These are phyloP conservation scores for Ustilago trichophora DNA, from an alignment of 1,284 basidiomycete species.

Conservation along the genomic window DNA sequence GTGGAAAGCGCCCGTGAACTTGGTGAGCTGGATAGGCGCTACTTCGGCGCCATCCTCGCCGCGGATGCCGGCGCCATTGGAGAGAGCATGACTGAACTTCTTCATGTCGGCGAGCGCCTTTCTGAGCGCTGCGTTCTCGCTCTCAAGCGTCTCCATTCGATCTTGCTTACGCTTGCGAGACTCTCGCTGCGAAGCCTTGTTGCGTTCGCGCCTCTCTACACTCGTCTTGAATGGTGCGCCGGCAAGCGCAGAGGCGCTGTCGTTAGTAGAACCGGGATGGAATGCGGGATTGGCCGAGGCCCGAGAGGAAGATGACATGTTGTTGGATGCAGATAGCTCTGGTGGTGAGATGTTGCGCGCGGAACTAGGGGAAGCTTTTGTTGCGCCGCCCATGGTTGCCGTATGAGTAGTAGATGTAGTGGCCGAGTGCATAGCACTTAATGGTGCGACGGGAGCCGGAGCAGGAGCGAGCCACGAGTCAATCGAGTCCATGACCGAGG, in stretches of 20 bases:
- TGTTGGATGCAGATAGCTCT: conserved; percentile 1
- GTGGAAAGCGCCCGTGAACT: conserved; percentile 43
- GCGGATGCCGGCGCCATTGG: conserved; percentile 32
- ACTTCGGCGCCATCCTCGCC: conserved; percentile 30
- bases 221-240: conserved; percentile 42
- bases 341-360: conserved; percentile 12
- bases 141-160: conserved; percentile 41
- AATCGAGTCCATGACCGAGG: conserved; percentile 27
- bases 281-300: background rate
- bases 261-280: conserved; percentile 20
- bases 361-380: background rate
- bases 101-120: conserved; percentile 45
- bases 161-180: conserved; percentile 49
- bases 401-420: background rate
- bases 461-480: conserved; percentile 40
- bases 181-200: conserved; percentile 49
- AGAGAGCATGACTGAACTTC: conserved; percentile 33
- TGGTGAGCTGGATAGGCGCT: conserved; percentile 27
- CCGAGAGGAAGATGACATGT: conserved; percentile 6
- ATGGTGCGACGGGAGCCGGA: conserved; percentile 4
- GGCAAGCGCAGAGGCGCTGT: background rate
- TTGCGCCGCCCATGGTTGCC: background rate
- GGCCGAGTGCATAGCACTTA: background rate
- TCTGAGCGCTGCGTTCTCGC: conserved; percentile 43
- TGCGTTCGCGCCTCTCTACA: conserved; percentile 40